Evolutionary conservation across 2,329 filamentous ascomycete species (phyloP), one percentile per base, ranked within the genome.

Genomic region (Aspergillus sp.): DNA sequence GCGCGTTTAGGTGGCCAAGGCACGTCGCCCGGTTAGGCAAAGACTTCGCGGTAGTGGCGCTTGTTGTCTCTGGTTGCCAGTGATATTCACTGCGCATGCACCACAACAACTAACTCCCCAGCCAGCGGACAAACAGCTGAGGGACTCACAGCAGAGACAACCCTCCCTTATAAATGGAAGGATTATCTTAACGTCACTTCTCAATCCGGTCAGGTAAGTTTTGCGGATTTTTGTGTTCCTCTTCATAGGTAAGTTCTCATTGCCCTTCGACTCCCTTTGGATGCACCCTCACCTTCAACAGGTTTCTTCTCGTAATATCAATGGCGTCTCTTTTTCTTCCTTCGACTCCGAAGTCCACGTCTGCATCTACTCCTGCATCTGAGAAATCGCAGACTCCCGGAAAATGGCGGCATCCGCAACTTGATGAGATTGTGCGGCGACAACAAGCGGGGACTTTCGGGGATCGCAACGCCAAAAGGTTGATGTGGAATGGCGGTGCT

Each of bases 361-460:
- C 71, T 47, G 60, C 64, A 15, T 58, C 64, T 49, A 51, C 63
- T 45, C 67, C 73, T 57, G 55, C 64, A 9, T 65, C 68, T n/a
- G 63, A 67, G 48, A 68, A 67, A 48, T 70, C 69, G 8, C 72
- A 71, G 17, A 78, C 76, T 7, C 78, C 90, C 6, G 93, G 93
- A 55, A 91, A 88, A 70, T 99, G 95, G 93, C 85, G 87, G 69
- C 95, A 99, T 73, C 95, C 95, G 34, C 87, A 89, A 62, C 83
- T 97, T 63, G 84, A 91, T 68, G 93, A 98, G 76, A 96, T 99
- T 71, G 86, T 89, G 15, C 84, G 84, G 61, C 87, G 95, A 51
- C 90, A 92, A 70, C 88, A 90, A 72, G 88, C 87, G 18, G 86
- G 87, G 13, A 89, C 83, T 48, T 96, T 98, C 72, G 86, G 87